A percentile compares a stretch with the other conserved stretches of the same genome.
Conservation (phyloP, 148 eudicot genomes). For the Pouteria glomerata region DNA sequence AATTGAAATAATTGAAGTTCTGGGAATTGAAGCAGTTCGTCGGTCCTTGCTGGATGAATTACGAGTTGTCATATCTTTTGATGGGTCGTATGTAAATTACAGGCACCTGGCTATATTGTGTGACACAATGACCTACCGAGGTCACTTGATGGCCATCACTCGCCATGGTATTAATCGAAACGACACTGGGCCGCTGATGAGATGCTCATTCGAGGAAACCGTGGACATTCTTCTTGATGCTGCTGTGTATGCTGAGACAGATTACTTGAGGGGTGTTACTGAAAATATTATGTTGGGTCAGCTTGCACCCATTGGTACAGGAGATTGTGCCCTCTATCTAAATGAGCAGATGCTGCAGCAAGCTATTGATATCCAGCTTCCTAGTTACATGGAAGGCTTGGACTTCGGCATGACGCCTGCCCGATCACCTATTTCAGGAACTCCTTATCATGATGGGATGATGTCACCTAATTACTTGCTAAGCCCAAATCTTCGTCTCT, state of each 20-base stretch:
- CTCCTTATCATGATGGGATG: conserved; percentile 87
- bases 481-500: conserved; percentile 65
- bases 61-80: conserved; percentile 95
- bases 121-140: conserved; percentile 98
- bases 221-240: conserved; percentile 99
- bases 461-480: conserved; percentile 83
- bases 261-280: conserved; percentile 86
- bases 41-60: conserved; percentile 86
- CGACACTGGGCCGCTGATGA: conserved; percentile 96
- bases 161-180: conserved; percentile 96
- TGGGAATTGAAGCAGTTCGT: conserved; percentile 97
- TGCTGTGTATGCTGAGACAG: conserved; percentile 93
- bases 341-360: conserved; percentile 91
- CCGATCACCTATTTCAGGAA: conserved; percentile 71
- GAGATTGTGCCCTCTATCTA: conserved; percentile 73
- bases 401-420: conserved; percentile 94
- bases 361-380: conserved; percentile 90
- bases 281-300: conserved; percentile 98
- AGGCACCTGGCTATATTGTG: conserved; percentile 94
- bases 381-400: conserved; percentile 86
- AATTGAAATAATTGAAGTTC: conserved; percentile 95
- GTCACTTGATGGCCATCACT: conserved; percentile 98
- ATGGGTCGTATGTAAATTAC: conserved; percentile 95
- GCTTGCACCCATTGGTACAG: conserved; percentile 97
- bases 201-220: conserved; percentile 99